Evolutionary conservation across 768 basidiomycete genomes (phyloP), one percentile per base, ranked within the genome.

Genomic region (Pleurotus platypus): DNA sequence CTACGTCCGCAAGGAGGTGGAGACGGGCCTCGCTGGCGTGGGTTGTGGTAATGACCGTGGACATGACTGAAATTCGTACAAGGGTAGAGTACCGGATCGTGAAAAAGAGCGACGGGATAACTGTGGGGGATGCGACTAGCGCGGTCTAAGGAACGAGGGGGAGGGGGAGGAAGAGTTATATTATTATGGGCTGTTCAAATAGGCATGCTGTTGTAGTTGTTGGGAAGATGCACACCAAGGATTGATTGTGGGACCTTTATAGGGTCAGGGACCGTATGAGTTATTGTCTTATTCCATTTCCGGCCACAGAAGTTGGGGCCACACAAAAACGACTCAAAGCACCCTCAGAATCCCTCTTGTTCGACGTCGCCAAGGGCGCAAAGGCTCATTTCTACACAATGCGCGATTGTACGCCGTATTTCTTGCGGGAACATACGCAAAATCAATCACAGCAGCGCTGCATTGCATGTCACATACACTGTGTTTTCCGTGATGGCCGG

Each of bases 281-380:
- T 42, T 54, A 54, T 54, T 54, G 51, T 54, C 37, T 54, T 50
- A 50, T 50, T 50, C 49, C 49, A 38, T 50, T 27, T 50, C 30
- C 12, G 49, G 39, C 5, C 42, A 45, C 9, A 35, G 9, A 35
- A 35, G 9, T 35, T 11, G 30, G 9, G 30, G 30, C 9, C 42
- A 7, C 20, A 45, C 42, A 45, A 45, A 45, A 45, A 45, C 9
- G 42, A 45, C 15, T 45, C n/a, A 45, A 45, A 45, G 42, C 42
- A 35, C 30, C 30, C 30, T 30, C 30, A 11, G 30, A 30, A 9
- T 30, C 30, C 8, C 30, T 35, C 30, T 35, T 35, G 30, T 35
- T 35, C 30, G 11, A 35, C 30, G 30, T 35, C 30, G 30, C 30
- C 11, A 35, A 35, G 30, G 24, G 24, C 24, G 24, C 24, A 26